These are phyloP conservation scores for Didymella pinodella DNA, from an alignment of 2,329 filamentous ascomycete species.

Conservation along the genomic window DNA sequence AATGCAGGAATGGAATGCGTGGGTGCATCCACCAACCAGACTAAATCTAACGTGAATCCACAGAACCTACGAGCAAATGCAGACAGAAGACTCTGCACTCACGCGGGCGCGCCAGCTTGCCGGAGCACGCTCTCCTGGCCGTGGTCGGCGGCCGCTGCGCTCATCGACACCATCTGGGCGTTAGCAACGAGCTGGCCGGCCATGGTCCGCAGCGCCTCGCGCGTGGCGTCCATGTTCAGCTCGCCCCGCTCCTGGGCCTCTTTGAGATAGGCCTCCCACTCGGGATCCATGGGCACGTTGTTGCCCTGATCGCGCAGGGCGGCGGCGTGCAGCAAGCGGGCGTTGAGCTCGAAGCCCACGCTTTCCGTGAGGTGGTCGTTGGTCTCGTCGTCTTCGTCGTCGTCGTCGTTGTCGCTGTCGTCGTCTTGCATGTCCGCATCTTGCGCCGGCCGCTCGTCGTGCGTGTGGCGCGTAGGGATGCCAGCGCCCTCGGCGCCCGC, in stretches of 20 bases:
- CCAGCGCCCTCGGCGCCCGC: slow-evolving; percentile 38
- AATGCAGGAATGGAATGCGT: not conserved
- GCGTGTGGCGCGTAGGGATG: not conserved
- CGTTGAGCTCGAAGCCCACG: slow-evolving; percentile 67
- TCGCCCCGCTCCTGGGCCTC: slow-evolving; percentile 70
- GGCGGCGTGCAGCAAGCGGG: slow-evolving; percentile 70
- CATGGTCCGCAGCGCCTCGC: slow-evolving; percentile 43
- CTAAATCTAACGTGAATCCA: not conserved
- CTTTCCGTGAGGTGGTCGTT: slow-evolving; percentile 55
- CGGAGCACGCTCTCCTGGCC: slow-evolving; percentile 2
- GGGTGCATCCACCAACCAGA: not conserved
- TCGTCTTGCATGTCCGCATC: slow-evolving; percentile 13
- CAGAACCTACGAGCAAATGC: no score
- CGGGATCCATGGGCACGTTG: slow-evolving; percentile 69
- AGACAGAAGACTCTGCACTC: not conserved
- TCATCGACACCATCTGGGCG: slow-evolving; percentile 31
- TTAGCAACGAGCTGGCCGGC: slow-evolving; percentile 37
- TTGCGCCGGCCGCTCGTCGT: slow-evolving; percentile 25
- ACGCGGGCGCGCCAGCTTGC: slow-evolving; percentile 24
- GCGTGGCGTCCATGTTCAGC: slow-evolving; percentile 46
- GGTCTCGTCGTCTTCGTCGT: slow-evolving; percentile 12
- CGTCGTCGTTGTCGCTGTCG: slow-evolving; percentile 53
- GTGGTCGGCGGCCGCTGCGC: slow-evolving; percentile 12
- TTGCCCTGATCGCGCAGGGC: slow-evolving; percentile 70
- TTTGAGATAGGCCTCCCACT: slow-evolving; percentile 79